These are phyloP conservation scores for Oryza meridionalis DNA, from an alignment of 176 grass and related monocot genomes.

Conservation along the genomic window DNA sequence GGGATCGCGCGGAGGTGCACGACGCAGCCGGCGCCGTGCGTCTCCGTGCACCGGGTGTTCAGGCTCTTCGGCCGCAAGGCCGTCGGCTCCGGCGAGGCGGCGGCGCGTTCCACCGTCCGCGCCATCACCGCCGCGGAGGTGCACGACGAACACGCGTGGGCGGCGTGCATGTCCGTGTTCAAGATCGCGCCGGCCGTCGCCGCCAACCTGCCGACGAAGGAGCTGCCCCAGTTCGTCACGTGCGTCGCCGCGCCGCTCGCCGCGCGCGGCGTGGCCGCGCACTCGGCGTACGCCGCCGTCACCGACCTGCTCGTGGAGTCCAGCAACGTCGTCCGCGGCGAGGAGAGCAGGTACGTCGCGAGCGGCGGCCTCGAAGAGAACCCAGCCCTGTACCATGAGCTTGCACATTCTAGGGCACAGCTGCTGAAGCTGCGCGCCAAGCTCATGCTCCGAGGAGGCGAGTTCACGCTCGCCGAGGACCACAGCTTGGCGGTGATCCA, in stretches of 20 bases:
- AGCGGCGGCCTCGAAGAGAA: constrained; percentile 9
- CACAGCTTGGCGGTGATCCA: constrained; percentile 46
- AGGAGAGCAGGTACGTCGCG: constrained; percentile 40
- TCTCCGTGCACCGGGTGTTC: constrained; percentile 60
- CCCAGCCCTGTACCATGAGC: constrained; percentile 37
- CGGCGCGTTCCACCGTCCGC: background rate
- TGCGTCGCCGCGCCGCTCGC: constrained; percentile 38
- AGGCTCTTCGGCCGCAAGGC: constrained; percentile 34
- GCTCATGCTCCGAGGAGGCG: constrained; percentile 54
- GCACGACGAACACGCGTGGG: constrained; percentile 52
- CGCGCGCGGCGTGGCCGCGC: constrained; percentile 4
- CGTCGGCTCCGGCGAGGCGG: constrained; percentile 9
- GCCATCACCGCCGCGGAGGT: constrained; percentile 13
- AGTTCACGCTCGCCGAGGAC: constrained; percentile 44
- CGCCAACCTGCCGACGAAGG: constrained; percentile 24
- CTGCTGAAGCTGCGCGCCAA: constrained; percentile 54
- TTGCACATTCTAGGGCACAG: constrained; percentile 39
- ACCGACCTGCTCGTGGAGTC: constrained; percentile 56
- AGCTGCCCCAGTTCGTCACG: constrained; percentile 49
- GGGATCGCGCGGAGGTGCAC: constrained; percentile 36
- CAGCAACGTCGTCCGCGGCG: constrained; percentile 34
- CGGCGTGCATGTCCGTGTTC: constrained; percentile 58
- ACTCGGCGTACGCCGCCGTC: constrained; percentile 36
- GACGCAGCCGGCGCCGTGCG: constrained; percentile 6
- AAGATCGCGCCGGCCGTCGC: constrained; percentile 22